Evolutionary conservation across 495 filamentous ascomycete genomes (phyloP).

Genomic region (Neurospora africana): DNA sequence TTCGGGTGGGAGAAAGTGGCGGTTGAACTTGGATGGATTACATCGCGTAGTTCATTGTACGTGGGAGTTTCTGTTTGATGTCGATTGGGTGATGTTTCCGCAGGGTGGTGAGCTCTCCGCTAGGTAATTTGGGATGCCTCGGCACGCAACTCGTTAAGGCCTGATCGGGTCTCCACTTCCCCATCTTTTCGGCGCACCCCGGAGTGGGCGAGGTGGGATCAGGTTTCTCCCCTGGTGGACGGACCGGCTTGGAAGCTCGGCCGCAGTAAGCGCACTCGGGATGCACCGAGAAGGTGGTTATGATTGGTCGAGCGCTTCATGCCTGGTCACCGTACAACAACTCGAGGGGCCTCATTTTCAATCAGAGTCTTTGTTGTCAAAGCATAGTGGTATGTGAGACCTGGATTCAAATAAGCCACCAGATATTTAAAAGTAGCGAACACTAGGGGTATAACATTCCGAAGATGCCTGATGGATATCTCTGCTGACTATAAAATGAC

Average conservation of each 20-base stretch:
- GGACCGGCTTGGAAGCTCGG: background rate
- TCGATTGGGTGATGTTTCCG: background rate
- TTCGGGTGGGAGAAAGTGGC: background rate
- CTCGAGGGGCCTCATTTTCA: background rate
- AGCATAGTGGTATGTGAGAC: background rate
- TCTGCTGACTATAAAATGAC: background rate
- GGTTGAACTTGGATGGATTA: background rate
- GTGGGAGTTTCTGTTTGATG: background rate
- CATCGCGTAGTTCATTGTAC: background rate
- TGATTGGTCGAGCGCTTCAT: background rate
- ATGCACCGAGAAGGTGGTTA: background rate
- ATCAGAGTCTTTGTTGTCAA: background rate
- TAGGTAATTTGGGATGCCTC: background rate
- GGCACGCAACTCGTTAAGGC: background rate
- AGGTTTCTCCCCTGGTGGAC: background rate
- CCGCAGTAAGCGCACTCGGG: background rate
- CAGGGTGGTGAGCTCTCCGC: background rate
- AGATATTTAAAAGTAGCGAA: background rate
- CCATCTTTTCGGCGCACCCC: background rate
- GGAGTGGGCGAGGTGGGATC: background rate
- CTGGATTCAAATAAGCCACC: background rate
- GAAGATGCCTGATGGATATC: background rate
- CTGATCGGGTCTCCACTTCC: background rate
- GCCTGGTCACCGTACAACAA: background rate
- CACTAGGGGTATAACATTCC: background rate